phyloP scores from a whole-genome alignment of 495 filamentous ascomycete genomes.

The Aspergillus sparsus region DNA sequence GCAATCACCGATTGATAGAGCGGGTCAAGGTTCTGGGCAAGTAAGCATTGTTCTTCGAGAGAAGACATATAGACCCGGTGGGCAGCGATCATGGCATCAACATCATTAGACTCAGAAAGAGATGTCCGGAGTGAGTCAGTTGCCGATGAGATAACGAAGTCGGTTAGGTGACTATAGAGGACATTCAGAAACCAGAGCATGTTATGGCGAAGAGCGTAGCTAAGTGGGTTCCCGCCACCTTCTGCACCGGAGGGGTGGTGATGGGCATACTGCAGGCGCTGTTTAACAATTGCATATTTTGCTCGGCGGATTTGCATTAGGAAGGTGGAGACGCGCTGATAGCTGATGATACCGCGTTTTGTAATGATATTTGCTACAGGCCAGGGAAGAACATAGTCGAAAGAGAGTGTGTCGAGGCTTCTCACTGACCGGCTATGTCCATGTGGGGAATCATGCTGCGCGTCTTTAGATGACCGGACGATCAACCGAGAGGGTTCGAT shows the following conservation, averaged over 20 bases:
- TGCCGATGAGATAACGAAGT: constrained; percentile 65
- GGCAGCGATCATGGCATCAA: constrained; percentile 76
- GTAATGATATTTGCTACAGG: constrained; percentile 81
- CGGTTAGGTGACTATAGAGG: constrained; percentile 72
- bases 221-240: constrained; percentile 43
- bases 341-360: constrained; percentile 57
- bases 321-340: constrained; percentile 71
- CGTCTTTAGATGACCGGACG: constrained; percentile 42
- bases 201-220: constrained; percentile 67
- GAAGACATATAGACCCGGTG: constrained; percentile 64
- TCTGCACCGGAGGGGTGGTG: not conserved
- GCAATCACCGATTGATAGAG: constrained; percentile 67
- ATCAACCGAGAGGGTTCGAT: constrained; percentile 62
- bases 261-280: constrained; percentile 43
- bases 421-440: constrained; percentile 42
- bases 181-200: constrained; percentile 79
- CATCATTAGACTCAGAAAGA: constrained; percentile 64
- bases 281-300: constrained; percentile 64
- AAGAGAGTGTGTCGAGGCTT: constrained; percentile 55
- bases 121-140: constrained; percentile 51
- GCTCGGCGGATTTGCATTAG: constrained; percentile 76
- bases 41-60: constrained; percentile 64
- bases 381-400: constrained; percentile 74
- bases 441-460: constrained; percentile 12
- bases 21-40: constrained; percentile 61